A percentile compares a stretch with the other conserved stretches of the same genome.
These are phyloP conservation scores for Articulospora tetracladia DNA, from an alignment of 495 filamentous ascomycete genomes.

Conservation along the genomic window DNA sequence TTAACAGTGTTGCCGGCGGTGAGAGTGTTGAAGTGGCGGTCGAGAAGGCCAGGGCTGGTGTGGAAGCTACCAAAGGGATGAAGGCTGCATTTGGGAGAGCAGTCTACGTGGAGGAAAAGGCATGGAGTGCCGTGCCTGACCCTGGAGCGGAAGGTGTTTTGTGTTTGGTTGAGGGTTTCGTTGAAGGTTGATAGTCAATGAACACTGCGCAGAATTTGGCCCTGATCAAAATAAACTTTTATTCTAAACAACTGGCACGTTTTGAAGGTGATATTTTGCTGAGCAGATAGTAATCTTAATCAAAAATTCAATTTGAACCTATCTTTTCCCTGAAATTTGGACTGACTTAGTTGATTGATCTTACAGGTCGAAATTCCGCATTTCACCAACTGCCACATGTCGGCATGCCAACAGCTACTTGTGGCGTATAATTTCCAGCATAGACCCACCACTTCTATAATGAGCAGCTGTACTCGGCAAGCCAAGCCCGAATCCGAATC, in stretches of 20 bases:
- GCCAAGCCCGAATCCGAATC: too few species aligned
- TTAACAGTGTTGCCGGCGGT: constrained; percentile 48
- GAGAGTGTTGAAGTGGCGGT: constrained; percentile 49
- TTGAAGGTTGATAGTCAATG: background rate
- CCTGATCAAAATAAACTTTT: too few species aligned
- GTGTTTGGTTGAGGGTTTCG: background rate
- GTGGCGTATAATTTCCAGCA: too few species aligned
- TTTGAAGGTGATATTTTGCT: too few species aligned
- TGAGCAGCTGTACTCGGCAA: too few species aligned
- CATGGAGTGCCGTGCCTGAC: constrained; percentile 6
- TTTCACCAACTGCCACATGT: background rate
- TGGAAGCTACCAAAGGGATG: constrained; percentile 83
- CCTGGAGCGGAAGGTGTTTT: constrained; percentile 3
- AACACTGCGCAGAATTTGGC: too few species aligned
- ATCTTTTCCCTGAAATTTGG: background rate
- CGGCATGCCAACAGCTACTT: too few species aligned
- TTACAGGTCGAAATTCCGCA: too few species aligned
- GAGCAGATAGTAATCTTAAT: background rate
- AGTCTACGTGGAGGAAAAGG: constrained; percentile 72
- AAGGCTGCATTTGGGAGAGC: constrained; percentile 77
- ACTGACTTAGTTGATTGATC: too few species aligned
- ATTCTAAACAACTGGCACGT: too few species aligned
- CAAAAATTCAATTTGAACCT: background rate
- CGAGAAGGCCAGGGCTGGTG: constrained; percentile 65
- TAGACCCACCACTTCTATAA: too few species aligned